Evolutionary conservation across 176 grass and related monocot species (phyloP).

Genomic region (Carex littledalei): DNA sequence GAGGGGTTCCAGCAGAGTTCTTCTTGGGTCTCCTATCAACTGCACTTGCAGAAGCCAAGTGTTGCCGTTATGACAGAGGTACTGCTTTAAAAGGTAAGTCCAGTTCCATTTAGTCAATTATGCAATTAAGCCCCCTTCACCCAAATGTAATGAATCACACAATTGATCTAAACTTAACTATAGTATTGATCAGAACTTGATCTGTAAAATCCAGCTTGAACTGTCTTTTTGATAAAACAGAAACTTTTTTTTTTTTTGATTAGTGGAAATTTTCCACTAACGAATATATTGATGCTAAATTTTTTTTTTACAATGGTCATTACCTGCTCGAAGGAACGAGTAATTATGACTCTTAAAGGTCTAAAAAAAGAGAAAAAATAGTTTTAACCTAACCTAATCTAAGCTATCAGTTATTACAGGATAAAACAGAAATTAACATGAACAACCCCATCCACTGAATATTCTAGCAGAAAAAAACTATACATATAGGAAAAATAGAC

Average conservation of each 20-base stretch:
- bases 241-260: no score
- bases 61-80: slow-evolving; percentile 9
- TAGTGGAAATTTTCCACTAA: no score
- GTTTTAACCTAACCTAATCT: no score
- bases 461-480: neutral
- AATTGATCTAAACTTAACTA: neutral
- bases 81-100: neutral
- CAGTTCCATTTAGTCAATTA: neutral
- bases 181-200: neutral
- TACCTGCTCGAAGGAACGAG: no score
- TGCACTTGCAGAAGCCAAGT: slow-evolving; percentile 14
- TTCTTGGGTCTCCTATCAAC: slow-evolving; percentile 35
- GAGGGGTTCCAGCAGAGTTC: slow-evolving; percentile 42
- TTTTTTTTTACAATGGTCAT: no score
- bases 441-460: neutral
- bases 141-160: neutral
- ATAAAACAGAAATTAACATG: neutral
- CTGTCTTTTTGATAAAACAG: neutral
- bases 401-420: no score
- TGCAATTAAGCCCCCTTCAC: neutral
- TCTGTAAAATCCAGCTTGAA: neutral
- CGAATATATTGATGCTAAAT: no score
- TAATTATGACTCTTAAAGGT: no score
- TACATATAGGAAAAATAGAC: neutral
- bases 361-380: no score